phyloP scores from a whole-genome alignment of 306 rosid genomes.

The Betula pendula region DNA sequence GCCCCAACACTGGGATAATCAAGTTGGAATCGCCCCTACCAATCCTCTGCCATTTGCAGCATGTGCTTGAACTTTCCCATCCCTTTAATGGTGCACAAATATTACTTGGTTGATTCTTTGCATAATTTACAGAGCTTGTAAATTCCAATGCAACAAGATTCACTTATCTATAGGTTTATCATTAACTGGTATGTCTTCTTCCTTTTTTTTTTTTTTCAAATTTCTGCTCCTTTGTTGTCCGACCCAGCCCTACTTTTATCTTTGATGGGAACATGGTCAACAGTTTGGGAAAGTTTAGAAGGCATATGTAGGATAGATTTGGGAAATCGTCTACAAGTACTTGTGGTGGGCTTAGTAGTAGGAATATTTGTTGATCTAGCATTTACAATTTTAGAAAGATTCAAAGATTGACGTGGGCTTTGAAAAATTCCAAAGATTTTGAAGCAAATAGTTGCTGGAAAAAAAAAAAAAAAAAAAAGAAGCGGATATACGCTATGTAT shows the following conservation, averaged over 20 bases:
- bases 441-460: too few relatives aligned
- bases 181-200: background rate
- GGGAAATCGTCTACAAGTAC: too few relatives aligned
- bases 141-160: background rate
- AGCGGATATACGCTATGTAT: too few relatives aligned
- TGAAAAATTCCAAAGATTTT: too few relatives aligned
- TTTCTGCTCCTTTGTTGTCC: background rate
- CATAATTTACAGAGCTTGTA: background rate
- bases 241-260: background rate
- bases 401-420: too few relatives aligned
- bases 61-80: conserved; percentile 34
- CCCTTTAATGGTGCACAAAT: conserved; percentile 21
- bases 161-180: background rate
- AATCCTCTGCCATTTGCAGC: conserved; percentile 38
- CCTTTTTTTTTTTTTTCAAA: background rate
- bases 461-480: too few relatives aligned
- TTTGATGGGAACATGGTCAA: background rate
- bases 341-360: too few relatives aligned
- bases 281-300: background rate
- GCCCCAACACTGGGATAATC: conserved; percentile 41
- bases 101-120: background rate
- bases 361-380: too few relatives aligned
- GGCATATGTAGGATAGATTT: background rate
- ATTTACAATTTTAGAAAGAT: too few relatives aligned
- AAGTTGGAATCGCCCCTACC: conserved; percentile 36